Evolutionary conservation across 139 green algal species (phyloP), one percentile per base, ranked within the genome.

Genomic region (Astrephomene gubernaculifera): DNA sequence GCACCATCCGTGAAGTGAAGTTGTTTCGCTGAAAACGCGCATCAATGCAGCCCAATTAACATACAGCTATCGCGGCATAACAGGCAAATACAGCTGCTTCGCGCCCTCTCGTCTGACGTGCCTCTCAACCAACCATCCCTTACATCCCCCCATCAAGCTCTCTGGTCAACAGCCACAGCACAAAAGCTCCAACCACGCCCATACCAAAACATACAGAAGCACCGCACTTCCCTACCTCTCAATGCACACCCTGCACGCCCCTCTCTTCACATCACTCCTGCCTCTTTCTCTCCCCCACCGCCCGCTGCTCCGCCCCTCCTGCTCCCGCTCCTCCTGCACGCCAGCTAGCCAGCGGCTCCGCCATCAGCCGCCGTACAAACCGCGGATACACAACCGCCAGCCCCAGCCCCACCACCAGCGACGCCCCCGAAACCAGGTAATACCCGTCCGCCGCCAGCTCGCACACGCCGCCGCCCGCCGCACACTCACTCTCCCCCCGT

Each of bases 391-490:
- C 17, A 8, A 88, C 2, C 4, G 90, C 85, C 25, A 97, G 54
- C 24, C 71, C 41, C 38, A 90, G 36, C 5, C 94, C 92, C 21
- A 92, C 22, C 10, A 85, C 57, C 69, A 96, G 79, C 53, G 83
- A 79, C 9, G 24, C 60, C 53, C 70, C 92, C 2, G 89, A 92
- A 68, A 97, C 67, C 17, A 85, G 70, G 82, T 96, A 97, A 43
- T 95, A 97, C 35, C 95, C 95, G 82, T 97, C 95, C 2, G 29
- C 29, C 33, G 87, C 53, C 12, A 89, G 70, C 12, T 8, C 31
- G 79, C 86, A 89, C 44, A 29, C 31, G 29, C 78, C 86, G 19
- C 92, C 92, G 4, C 86, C 87, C 2, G 60, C 82, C 1, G 72
- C 79, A 60, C 90, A 94, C 21, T 78, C 89, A 33, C 71, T 82